Conservation (phyloP, 768 basidiomycete genomes). For the Kwoniella sp. region DNA sequence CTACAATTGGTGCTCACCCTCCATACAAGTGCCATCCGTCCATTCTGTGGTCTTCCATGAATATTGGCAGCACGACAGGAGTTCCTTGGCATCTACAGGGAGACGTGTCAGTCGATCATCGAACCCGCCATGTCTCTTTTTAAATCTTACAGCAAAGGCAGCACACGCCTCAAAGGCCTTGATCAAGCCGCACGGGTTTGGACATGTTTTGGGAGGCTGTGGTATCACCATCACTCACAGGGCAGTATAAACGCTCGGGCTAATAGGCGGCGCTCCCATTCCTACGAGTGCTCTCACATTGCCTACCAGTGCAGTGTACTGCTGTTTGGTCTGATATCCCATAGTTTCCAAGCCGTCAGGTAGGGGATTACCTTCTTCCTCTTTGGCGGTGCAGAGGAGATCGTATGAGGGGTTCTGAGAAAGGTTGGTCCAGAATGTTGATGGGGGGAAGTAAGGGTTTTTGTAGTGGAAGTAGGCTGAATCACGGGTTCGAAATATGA, state of each 20-base stretch:
- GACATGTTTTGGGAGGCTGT: too few relatives aligned
- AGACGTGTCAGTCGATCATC: background rate
- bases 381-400: slow-evolving; percentile 38
- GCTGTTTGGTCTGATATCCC: slow-evolving; percentile 32
- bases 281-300: slow-evolving; percentile 49
- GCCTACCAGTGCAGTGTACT: slow-evolving; percentile 45
- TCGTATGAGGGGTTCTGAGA: slow-evolving; percentile 26
- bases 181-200: background rate
- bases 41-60: slow-evolving; percentile 24
- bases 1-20: slow-evolving; percentile 26
- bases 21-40: slow-evolving; percentile 46
- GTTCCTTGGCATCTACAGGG: slow-evolving; percentile 50
- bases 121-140: background rate
- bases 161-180: background rate
- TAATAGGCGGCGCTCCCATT: slow-evolving; percentile 48
- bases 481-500: too few relatives aligned
- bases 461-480: slow-evolving; percentile 47
- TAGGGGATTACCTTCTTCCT: slow-evolving; percentile 39
- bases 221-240: slow-evolving; percentile 52
- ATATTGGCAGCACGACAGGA: slow-evolving; percentile 50
- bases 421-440: slow-evolving; percentile 39
- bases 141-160: too few relatives aligned
- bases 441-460: slow-evolving; percentile 23
- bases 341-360: slow-evolving; percentile 45
- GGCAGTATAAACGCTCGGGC: slow-evolving; percentile 52